Evolutionary conservation across 441 rosid species (phyloP).

Genomic region (Melianthus villosus): DNA sequence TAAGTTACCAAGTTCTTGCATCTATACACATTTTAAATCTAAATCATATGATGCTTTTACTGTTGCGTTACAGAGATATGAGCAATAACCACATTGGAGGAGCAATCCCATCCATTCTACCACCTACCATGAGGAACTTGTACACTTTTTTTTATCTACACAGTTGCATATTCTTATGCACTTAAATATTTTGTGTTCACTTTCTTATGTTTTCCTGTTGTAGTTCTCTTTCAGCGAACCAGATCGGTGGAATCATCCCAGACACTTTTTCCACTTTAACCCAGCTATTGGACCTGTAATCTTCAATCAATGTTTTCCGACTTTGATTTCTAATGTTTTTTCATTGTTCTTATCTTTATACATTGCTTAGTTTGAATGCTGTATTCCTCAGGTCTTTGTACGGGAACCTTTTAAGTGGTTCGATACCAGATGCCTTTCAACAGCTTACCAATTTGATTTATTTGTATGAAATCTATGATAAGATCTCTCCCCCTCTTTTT

Average conservation of each 20-base stretch:
- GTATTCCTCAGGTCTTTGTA: constrained; percentile 38
- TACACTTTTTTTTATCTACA: constrained; percentile 17
- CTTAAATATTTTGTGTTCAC: not conserved
- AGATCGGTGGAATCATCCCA: constrained; percentile 46
- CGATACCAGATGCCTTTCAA: constrained; percentile 64
- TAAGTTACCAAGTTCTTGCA: no score
- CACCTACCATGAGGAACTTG: constrained; percentile 47
- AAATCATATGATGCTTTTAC: constrained; percentile 1
- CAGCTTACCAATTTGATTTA: constrained; percentile 30
- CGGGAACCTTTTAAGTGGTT: constrained; percentile 47
- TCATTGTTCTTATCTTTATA: no score
- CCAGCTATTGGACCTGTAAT: constrained; percentile 36
- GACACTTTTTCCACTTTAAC: constrained; percentile 23
- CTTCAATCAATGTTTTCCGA: no score
- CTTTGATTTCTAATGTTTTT: no score
- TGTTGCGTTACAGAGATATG: constrained; percentile 48
- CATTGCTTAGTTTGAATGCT: not conserved
- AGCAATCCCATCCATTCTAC: constrained; percentile 52
- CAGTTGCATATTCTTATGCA: not conserved
- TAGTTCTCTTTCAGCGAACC: constrained; percentile 49
- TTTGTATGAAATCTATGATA: constrained; percentile 29
- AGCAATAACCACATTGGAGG: constrained; percentile 77
- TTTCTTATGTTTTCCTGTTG: constrained; percentile 11
- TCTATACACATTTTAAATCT: no score
- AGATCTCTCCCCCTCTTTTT: not conserved